A percentile compares a stretch with the other conserved stretches of the same genome.
Conservation (phyloP, 768 basidiomycete genomes). For the Boletus bicolor region DNA sequence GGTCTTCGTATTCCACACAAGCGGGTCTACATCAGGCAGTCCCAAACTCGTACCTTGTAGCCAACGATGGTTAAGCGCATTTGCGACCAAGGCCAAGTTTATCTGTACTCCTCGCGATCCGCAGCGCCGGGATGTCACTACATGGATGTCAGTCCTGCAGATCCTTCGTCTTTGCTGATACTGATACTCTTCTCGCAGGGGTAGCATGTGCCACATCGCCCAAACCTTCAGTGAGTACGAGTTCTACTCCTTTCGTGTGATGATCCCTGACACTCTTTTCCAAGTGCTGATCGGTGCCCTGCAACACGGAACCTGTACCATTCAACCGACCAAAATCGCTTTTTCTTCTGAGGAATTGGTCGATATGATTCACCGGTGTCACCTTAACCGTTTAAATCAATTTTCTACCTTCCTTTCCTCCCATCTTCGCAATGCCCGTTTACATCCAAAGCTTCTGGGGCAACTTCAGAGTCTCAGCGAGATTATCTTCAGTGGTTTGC, state of each 20-base stretch:
- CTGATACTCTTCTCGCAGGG: constrained; percentile 48
- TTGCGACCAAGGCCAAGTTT: constrained; percentile 56
- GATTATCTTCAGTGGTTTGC: constrained; percentile 62
- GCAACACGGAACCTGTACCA: constrained; percentile 68
- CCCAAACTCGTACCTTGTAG: constrained; percentile 76
- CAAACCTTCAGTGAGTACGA: constrained; percentile 65
- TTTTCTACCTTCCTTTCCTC: constrained; percentile 66
- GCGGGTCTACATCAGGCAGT: constrained; percentile 79
- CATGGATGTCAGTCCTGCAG: constrained; percentile 60
- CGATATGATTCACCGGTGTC: constrained; percentile 65
- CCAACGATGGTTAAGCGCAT: constrained; percentile 62
- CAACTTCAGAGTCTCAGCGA: constrained; percentile 58
- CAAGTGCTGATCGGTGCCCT: constrained; percentile 65
- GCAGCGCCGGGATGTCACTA: constrained; percentile 62
- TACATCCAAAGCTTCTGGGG: constrained; percentile 57
- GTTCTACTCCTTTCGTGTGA: constrained; percentile 18
- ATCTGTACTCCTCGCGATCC: constrained; percentile 47
- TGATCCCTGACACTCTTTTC: constrained; percentile 16
- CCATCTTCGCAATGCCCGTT: constrained; percentile 59
- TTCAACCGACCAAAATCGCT: constrained; percentile 63
- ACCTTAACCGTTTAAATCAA: constrained; percentile 72
- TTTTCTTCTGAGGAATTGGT: constrained; percentile 68
- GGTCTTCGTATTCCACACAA: constrained; percentile 75
- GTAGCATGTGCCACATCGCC: constrained; percentile 81
- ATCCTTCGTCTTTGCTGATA: constrained; percentile 18